Evolutionary conservation across 2,329 filamentous ascomycete species (phyloP), one percentile per base, ranked within the genome.

Genomic region (Dendrostoma leiphaemia): DNA sequence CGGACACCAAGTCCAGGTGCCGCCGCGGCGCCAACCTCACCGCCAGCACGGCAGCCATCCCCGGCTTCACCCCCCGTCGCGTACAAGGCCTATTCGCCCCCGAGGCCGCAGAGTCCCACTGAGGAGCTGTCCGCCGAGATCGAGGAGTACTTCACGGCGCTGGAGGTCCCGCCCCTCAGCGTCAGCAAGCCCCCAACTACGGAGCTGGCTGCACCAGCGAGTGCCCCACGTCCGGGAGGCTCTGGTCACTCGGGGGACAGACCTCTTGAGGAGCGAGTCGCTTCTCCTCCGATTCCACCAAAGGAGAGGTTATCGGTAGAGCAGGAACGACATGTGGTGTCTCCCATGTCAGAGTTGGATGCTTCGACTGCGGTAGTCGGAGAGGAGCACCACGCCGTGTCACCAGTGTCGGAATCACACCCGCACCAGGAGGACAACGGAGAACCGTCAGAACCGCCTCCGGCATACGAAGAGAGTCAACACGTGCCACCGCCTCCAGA

Each of bases 61-160:
- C 38, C 38, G 24, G 5, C 40, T 5, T 32, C 46, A 8, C 50
- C 51, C 21, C 40, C 49, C 10, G 47, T 53, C 15, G 12, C 52
- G 28, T 57, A 57, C 44, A 57, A 48, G 32, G 55, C 55, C n/a
- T 57, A 57, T 13, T 54, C 51, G 15, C 55, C 55, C 2, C 35
- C 55, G 38, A 45, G 19, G 29, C 24, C 29, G n/a, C 51, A 54
- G 31, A 48, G 49, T 6, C 52, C 55, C 4, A 53, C 43, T 6
- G 55, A 53, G 2, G 47, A 51, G 23, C 40, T 57, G 10, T 53
- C 55, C 4, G 43, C 29, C 2, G 55, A 57, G 28, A 57, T 57
- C 7, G 51, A 54, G 37, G 43, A 44, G 1, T 57, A 40, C 51
- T 57, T 57, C 23, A 54, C 51, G 10, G 48, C 47, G 6, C 51